Evolutionary conservation across 2,329 filamentous ascomycete species (phyloP).

Genomic region (Cercospora sp.): DNA sequence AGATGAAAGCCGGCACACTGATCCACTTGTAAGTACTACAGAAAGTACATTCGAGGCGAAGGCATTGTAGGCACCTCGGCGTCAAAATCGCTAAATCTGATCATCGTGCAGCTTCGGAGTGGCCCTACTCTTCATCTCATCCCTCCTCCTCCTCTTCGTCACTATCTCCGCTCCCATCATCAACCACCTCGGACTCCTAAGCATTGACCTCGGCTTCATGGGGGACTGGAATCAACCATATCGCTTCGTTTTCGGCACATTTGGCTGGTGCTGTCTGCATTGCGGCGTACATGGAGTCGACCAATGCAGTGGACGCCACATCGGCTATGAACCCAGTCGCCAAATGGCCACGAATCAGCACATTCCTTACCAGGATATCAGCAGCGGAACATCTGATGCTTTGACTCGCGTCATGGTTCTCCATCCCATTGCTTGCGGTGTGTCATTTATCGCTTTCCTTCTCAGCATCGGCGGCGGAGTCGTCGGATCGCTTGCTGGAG

Average conservation of each 20-base stretch:
- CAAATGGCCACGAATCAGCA: constrained; percentile 47
- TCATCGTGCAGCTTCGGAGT: constrained; percentile 12
- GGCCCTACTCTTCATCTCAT: constrained; percentile 47
- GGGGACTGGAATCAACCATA: constrained; percentile 38
- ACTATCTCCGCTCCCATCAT: constrained; percentile 62
- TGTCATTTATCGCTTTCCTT: constrained; percentile 62
- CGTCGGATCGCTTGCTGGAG: constrained; percentile 55
- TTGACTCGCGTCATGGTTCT: constrained; percentile 56
- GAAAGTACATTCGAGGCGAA: background rate
- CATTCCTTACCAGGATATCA: constrained; percentile 47
- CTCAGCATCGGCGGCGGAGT: constrained; percentile 56
- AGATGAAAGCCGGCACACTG: constrained; percentile 7
- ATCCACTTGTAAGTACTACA: constrained; percentile 5
- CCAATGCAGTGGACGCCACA: constrained; percentile 49
- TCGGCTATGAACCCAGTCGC: constrained; percentile 59
- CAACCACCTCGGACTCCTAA: constrained; percentile 56
- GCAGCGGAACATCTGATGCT: constrained; percentile 42
- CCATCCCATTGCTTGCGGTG: constrained; percentile 60
- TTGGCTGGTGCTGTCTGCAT: constrained; percentile 57
- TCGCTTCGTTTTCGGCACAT: constrained; percentile 58
- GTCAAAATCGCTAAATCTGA: background rate
- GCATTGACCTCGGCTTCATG: constrained; percentile 51
- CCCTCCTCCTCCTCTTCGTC: constrained; percentile 59
- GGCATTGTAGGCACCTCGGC: too few species aligned
- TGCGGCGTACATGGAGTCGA: constrained; percentile 36